phyloP scores from a whole-genome alignment of 1,284 basidiomycete species.

The Trichosporon ovoides region DNA sequence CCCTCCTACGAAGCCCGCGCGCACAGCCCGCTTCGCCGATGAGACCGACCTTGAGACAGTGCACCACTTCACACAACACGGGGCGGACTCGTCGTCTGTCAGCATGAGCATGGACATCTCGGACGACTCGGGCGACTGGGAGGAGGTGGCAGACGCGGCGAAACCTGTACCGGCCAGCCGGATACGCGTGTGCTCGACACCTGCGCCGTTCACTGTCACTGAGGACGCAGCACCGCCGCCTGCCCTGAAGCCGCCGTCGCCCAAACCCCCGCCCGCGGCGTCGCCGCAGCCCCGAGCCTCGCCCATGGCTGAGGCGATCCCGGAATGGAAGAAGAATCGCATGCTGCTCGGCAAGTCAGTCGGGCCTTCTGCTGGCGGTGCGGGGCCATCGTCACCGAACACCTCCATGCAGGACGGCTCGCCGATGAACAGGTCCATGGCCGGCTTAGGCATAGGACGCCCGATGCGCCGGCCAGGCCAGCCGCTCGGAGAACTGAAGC shows the following conservation, averaged over 20 bases:
- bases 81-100: slow-evolving; percentile 3
- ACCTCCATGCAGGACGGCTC: neutral
- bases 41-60: slow-evolving; percentile 11
- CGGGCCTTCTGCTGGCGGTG: neutral
- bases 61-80: slow-evolving; percentile 6
- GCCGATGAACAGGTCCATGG: neutral
- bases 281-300: neutral
- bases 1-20: neutral
- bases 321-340: slow-evolving; percentile 27
- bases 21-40: slow-evolving; percentile 12
- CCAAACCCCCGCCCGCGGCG: neutral
- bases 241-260: neutral
- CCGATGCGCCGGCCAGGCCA: slow-evolving; percentile 7
- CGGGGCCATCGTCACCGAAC: neutral
- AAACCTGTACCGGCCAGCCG: slow-evolving; percentile 3
- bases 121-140: slow-evolving; percentile 17
- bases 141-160: slow-evolving; percentile 10
- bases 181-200: slow-evolving; percentile 1
- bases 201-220: slow-evolving; percentile 5
- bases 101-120: neutral
- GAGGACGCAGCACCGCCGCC: neutral
- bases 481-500: slow-evolving; percentile 13
- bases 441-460: slow-evolving; percentile 7
- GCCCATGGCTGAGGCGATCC: slow-evolving; percentile 9
- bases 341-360: slow-evolving; percentile 21